Percentiles rank a stretch among this genome's conserved stretches.
These are phyloP conservation scores for Malassezia furfur DNA, from an alignment of 1,284 basidiomycete species.

Conservation along the genomic window DNA sequence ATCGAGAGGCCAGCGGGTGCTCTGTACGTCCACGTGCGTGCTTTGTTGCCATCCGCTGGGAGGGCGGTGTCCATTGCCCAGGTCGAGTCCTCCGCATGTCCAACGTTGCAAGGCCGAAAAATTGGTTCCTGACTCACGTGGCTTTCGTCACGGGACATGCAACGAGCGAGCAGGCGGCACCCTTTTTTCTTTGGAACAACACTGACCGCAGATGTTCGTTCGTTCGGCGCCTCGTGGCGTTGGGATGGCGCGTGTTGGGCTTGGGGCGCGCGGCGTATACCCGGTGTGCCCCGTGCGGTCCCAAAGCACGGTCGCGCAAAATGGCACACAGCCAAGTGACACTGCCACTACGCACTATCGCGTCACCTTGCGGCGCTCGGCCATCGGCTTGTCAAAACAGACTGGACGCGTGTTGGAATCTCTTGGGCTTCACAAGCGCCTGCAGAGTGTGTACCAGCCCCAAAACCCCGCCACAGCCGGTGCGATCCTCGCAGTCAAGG, in stretches of 20 bases:
- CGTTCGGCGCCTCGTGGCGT: neutral
- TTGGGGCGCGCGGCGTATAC: neutral
- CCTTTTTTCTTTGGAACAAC: neutral
- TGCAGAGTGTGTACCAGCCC: slow-evolving; percentile 69
- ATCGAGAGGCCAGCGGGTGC: slow-evolving; percentile 13
- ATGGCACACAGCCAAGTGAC: neutral
- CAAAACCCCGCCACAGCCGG: slow-evolving; percentile 67
- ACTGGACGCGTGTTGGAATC: slow-evolving; percentile 64
- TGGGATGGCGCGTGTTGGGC: neutral
- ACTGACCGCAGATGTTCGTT: neutral
- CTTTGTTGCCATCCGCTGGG: neutral
- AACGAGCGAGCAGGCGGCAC: neutral
- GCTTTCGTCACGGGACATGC: neutral
- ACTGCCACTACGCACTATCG: slow-evolving; percentile 61
- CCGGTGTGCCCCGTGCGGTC: slow-evolving; percentile 5
- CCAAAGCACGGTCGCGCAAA: neutral
- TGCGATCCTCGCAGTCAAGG: slow-evolving; percentile 71
- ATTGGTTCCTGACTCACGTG: slow-evolving; percentile 17
- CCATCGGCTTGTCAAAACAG: slow-evolving; percentile 64
- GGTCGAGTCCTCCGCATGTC: slow-evolving; percentile 6
- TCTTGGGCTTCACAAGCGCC: slow-evolving; percentile 66
- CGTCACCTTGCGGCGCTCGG: slow-evolving; percentile 71
- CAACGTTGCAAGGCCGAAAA: slow-evolving; percentile 11
- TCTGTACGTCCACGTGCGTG: neutral
- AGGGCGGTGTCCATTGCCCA: neutral